Evolutionary conservation across 768 basidiomycete species (phyloP).

Genomic region (Xerocomellus chrysenteron): DNA sequence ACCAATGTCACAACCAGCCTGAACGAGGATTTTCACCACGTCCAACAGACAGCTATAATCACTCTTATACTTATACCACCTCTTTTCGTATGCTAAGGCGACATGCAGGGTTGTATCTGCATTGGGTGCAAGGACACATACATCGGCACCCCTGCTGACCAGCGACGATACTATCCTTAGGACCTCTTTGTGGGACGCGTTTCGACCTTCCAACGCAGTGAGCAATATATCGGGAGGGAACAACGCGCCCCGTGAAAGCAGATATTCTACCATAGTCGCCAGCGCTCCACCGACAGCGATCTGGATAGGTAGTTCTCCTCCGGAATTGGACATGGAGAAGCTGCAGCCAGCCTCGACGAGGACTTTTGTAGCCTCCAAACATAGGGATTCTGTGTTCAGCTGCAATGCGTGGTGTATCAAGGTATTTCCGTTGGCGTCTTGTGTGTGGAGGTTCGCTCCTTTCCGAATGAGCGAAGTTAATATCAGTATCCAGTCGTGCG

Average conservation of each 20-base stretch:
- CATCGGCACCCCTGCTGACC: background rate
- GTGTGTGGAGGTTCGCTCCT: background rate
- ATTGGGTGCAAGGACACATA: background rate
- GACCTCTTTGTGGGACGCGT: accelerated
- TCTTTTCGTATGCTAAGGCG: background rate
- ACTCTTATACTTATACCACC: too few relatives aligned
- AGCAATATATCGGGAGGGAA: background rate
- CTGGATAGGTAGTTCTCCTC: background rate
- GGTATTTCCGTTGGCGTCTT: background rate
- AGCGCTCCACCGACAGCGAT: background rate
- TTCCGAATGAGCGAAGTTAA: background rate
- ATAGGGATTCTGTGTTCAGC: background rate
- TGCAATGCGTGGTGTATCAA: background rate
- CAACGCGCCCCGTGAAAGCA: background rate
- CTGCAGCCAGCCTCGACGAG: background rate
- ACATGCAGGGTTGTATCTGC: background rate
- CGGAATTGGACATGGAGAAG: background rate
- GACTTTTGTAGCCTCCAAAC: background rate
- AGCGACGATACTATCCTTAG: background rate
- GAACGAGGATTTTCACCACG: background rate
- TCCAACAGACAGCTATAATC: background rate
- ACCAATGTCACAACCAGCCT: background rate
- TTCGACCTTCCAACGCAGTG: background rate
- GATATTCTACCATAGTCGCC: background rate
- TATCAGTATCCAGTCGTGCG: background rate